These are phyloP conservation scores for Phytopythium montanum DNA, from an alignment of 352 stramenopile genomes.

Conservation along the genomic window DNA sequence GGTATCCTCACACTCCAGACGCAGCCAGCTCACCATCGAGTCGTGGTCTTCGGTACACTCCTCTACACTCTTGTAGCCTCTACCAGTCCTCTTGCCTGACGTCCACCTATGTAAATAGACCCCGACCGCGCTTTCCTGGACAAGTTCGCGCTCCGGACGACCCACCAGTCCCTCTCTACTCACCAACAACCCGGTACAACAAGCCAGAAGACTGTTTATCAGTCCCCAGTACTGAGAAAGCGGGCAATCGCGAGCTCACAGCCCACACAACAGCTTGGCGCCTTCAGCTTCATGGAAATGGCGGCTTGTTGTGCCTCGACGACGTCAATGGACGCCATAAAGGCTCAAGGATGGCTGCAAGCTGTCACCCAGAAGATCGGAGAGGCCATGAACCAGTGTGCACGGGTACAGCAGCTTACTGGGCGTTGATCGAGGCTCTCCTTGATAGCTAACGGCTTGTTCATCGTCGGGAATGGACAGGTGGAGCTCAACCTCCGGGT, in stretches of 20 bases:
- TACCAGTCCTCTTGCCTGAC: background rate
- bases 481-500: constrained; percentile 66
- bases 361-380: constrained; percentile 53
- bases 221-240: background rate
- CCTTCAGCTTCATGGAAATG: constrained; percentile 72
- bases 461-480: constrained; percentile 12
- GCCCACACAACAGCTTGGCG: background rate
- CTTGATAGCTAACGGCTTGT: background rate
- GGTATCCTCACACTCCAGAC: constrained; percentile 47
- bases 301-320: constrained; percentile 48
- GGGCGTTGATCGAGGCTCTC: background rate
- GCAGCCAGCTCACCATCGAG: constrained; percentile 52
- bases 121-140: constrained; percentile 52
- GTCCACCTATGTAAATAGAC: constrained; percentile 21
- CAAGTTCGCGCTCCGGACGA: constrained; percentile 37
- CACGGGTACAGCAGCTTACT: constrained; percentile 26
- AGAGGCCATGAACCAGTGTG: constrained; percentile 45
- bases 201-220: background rate
- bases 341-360: constrained; percentile 61
- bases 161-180: background rate
- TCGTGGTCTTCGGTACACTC: constrained; percentile 55
- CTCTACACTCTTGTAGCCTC: no score
- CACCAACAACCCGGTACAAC: background rate
- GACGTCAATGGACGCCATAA: constrained; percentile 25
- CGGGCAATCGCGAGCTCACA: background rate